phyloP scores from a whole-genome alignment of 1,284 basidiomycete species.

The Irpex lacteus region DNA sequence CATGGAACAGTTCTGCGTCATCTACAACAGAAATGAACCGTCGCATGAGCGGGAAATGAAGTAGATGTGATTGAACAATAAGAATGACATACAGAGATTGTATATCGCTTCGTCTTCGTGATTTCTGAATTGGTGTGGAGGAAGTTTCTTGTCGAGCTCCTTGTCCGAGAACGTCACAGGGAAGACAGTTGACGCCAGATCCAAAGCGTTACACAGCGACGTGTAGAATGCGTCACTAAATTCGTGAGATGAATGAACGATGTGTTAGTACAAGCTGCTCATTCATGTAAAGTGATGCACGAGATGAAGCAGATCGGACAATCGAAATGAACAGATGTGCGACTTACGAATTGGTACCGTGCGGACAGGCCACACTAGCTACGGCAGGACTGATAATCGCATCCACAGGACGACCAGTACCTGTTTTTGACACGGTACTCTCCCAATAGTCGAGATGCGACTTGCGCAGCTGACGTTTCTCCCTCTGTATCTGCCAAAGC shows the following conservation, averaged over 20 bases:
- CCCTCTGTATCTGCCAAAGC: conserved; percentile 44
- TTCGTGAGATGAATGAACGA: background rate
- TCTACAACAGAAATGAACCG: conserved; percentile 28
- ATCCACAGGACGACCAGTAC: conserved; percentile 47
- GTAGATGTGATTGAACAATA: background rate
- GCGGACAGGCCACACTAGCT: conserved; percentile 35
- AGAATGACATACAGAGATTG: conserved; percentile 38
- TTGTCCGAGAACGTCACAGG: conserved; percentile 42
- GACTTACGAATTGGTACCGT: conserved; percentile 33
- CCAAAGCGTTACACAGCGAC: conserved; percentile 32
- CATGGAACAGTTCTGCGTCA: conserved; percentile 40
- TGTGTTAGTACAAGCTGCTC: background rate
- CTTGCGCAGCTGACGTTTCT: conserved; percentile 36
- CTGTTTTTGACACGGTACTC: conserved; percentile 34
- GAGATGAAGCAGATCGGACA: background rate
- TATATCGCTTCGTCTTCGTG: conserved; percentile 41
- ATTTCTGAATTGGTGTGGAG: conserved; percentile 35
- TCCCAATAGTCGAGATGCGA: conserved; percentile 47
- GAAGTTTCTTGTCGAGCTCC: conserved; percentile 25
- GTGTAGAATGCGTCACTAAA: conserved; percentile 25
- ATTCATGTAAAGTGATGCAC: background rate
- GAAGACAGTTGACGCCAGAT: conserved; percentile 44
- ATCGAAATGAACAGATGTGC: background rate
- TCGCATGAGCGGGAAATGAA: background rate
- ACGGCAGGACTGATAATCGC: conserved; percentile 39